Evolutionary conservation across 2,329 filamentous ascomycete genomes (phyloP), one percentile per base, ranked within the genome.

Genomic region (Ascochyta rabiei): DNA sequence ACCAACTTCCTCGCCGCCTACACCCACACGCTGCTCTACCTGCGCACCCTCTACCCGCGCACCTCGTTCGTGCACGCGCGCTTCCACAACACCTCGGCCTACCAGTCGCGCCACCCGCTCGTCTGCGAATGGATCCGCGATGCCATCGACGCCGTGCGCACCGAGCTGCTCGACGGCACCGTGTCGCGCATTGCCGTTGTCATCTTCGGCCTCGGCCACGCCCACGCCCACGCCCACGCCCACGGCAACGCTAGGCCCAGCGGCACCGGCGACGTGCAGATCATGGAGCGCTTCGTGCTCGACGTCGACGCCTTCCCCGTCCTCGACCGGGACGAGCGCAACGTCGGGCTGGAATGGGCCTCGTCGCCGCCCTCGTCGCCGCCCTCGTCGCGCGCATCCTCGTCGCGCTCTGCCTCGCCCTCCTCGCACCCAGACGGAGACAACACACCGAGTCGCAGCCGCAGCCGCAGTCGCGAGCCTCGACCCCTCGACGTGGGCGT

Each of bases 71-170:
- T 93, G 53, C 86, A 88, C 37, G 85, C 88, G 34, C 85, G 89
- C 60, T 91, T 90, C 67, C 93, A 93, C 81, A 92, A 93, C 77
- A 87, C 91, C 54, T 84, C 91, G 26, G 89, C 96, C 40, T 88
- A 89, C 66, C 92, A 96, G 73, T 93, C 86, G 56, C 89, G 92
- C 53, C 92, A 96, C 75, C 91, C 93, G 0, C 85, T 85, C 64
- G 89, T 96, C 61, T 96, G 91, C 81, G 80, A 86, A 67, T 97
- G 93, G 89, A 86, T 96, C 75, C 85, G 82, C 70, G 89, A 95
- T 72, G 91, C 92, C 62, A 84, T 95, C 37, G 79, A 86, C 59
- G 89, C 91, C 31, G 84, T 92, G 19, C 81, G 85, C 56, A 80
- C 79, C 3, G 89, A 96, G 76, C 81, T 96, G 31, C 81, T 89